phyloP scores from a whole-genome alignment of 305 asterid species.

The Fraxinus xanthoxyloides region DNA sequence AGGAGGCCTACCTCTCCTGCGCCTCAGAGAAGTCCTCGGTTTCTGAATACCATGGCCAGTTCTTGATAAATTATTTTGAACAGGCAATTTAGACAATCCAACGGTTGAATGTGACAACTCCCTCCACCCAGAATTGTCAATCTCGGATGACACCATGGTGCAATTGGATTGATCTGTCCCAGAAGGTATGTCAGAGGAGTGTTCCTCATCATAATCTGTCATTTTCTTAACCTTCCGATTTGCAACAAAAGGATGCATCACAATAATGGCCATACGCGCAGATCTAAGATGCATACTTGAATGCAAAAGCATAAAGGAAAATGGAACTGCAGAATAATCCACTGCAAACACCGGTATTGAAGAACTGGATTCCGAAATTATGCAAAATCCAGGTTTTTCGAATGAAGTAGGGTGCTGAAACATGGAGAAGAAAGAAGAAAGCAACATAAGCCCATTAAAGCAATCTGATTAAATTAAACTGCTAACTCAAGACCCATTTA shows the following conservation, averaged over 20 bases:
- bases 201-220: slow-evolving; percentile 17
- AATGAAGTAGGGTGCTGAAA: slow-evolving; percentile 47
- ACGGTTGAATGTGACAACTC: slow-evolving; percentile 26
- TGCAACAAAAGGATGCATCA: slow-evolving; percentile 1
- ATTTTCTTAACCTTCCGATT: slow-evolving; percentile 26
- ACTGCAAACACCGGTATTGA: slow-evolving; percentile 55
- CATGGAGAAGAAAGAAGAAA: slow-evolving; percentile 12
- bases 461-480: neutral
- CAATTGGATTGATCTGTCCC: slow-evolving; percentile 25
- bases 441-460: neutral
- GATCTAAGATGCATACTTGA: slow-evolving; percentile 43
- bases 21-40: slow-evolving; percentile 62
- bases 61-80: slow-evolving; percentile 43
- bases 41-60: slow-evolving; percentile 57
- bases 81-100: slow-evolving; percentile 40
- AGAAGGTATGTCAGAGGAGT: slow-evolving; percentile 7
- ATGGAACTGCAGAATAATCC: slow-evolving; percentile 64
- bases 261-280: slow-evolving; percentile 30
- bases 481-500: neutral
- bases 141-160: slow-evolving; percentile 21
- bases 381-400: slow-evolving; percentile 44
- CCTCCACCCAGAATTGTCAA: slow-evolving; percentile 25
- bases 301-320: slow-evolving; percentile 55
- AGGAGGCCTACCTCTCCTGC: slow-evolving; percentile 56
- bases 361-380: slow-evolving; percentile 45